A percentile compares a stretch with the other conserved stretches of the same genome.
phyloP scores from a whole-genome alignment of 23 red algal genomes.

The Chondrus crispus region DNA sequence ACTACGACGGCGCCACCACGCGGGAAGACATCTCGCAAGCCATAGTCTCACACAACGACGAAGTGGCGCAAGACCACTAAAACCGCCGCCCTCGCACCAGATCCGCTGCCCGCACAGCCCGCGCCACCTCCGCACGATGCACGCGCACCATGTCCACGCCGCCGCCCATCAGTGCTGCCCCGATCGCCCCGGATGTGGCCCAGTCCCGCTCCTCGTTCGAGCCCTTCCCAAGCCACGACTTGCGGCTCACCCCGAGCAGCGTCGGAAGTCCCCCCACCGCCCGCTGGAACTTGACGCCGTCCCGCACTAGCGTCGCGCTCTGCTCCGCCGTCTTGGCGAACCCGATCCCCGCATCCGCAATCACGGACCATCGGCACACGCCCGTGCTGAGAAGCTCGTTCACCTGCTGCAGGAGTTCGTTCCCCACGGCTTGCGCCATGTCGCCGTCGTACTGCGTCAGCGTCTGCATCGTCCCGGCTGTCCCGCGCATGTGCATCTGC shows the following conservation, averaged over 20 bases:
- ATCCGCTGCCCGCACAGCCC: constrained; percentile 52
- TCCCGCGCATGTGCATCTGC: constrained; percentile 95
- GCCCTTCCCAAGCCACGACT: constrained; percentile 7
- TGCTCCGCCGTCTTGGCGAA: constrained; percentile 83
- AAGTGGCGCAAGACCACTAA: neutral
- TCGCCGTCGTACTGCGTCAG: constrained; percentile 36
- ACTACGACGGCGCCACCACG: constrained; percentile 57
- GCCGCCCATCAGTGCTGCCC: neutral
- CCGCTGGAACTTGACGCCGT: constrained; percentile 5
- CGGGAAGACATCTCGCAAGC: constrained; percentile 49
- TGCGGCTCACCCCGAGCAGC: constrained; percentile 50
- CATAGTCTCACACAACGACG: constrained; percentile 54
- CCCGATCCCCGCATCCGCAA: constrained; percentile 83
- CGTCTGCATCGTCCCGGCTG: constrained; percentile 63
- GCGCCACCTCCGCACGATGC: constrained; percentile 59
- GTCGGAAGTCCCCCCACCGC: neutral
- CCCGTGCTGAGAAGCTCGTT: constrained; percentile 31
- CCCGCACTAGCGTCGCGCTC: constrained; percentile 26
- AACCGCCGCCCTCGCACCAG: neutral
- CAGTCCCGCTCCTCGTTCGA: constrained; percentile 57
- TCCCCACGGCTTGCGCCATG: constrained; percentile 10
- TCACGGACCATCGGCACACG: constrained; percentile 69
- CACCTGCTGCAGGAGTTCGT: constrained; percentile 37
- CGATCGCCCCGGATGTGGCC: constrained; percentile 80
- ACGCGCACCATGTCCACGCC: constrained; percentile 87